Conservation (phyloP, 2,329 filamentous ascomycete genomes). For the Dothideomycetes sp. region DNA sequence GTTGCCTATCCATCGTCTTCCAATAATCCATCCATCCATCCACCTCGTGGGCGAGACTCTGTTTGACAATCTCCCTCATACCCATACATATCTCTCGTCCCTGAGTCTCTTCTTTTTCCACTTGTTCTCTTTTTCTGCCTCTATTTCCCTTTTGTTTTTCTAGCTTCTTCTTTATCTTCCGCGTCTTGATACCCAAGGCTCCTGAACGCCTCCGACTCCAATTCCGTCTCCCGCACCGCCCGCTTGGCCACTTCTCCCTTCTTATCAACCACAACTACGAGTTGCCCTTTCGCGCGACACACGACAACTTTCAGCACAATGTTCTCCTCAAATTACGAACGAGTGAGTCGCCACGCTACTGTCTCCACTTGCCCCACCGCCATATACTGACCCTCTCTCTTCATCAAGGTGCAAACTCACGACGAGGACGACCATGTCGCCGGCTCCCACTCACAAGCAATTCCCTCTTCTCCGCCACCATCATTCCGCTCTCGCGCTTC, state of each 20-base stretch:
- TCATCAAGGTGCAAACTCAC: constrained; percentile 35
- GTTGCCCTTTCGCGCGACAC: too few relatives aligned
- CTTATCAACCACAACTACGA: neutral
- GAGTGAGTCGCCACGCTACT: constrained; percentile 29
- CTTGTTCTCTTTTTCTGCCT: too few relatives aligned
- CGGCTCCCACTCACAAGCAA: constrained; percentile 21
- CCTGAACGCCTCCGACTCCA: neutral
- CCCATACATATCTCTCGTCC: too few relatives aligned
- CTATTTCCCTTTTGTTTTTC: too few relatives aligned
- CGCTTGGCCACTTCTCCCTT: neutral
- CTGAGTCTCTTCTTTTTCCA: too few relatives aligned
- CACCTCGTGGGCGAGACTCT: too few relatives aligned
- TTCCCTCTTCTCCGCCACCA: constrained; percentile 49
- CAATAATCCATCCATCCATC: too few relatives aligned
- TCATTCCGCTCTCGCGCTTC: constrained; percentile 83
- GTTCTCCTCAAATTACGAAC: constrained; percentile 40
- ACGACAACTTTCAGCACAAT: too few relatives aligned
- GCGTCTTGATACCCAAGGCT: too few relatives aligned
- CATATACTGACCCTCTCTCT: neutral
- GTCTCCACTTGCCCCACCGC: neutral
- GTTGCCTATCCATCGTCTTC: too few relatives aligned
- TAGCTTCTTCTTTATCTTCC: too few relatives aligned
- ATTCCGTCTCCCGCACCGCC: neutral
- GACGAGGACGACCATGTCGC: constrained; percentile 32
- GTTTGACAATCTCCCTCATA: too few relatives aligned